Evolutionary conservation across 768 basidiomycete species (phyloP), one percentile per base, ranked within the genome.

Genomic region (Suillus subluteus): DNA sequence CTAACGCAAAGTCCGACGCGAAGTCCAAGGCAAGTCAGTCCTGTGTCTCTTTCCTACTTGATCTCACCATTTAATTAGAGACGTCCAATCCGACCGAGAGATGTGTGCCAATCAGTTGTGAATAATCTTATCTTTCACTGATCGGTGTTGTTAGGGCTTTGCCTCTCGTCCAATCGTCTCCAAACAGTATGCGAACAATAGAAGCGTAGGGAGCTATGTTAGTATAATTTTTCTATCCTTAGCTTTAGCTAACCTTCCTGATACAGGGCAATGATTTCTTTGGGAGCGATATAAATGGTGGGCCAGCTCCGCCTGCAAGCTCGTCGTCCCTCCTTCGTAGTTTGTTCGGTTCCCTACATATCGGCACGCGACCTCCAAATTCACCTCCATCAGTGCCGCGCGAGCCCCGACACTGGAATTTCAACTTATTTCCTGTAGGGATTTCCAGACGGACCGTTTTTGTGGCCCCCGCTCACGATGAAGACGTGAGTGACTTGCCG

Each of bases 151-250:
- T 21, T 46, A 46, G 18, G 8, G 4, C 44, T 21, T 46, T 46
- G 8, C 18, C 18, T 46, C 4, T 3, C 44, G 8, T 11, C 44
- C 21, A 9, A 21, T 9, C 8, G n/a, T 48, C n/a, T 23, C 46
- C n/a, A 23, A 23, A 48, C n/a, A 48, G 46, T 21, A 21, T 9
- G 11, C 66, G 9, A 72, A 72, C 50, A 76, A 82, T 62, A 44
- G 37, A 26, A 40, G 58, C n/a, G 4, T 23, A 1, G 26, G 30
- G 15, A 37, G 35, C 4, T 35, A 65, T 7, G 75, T 48, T 11
- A 23, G 46, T 23, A n/a, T 48, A 12, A 11, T 2, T 4, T 48
- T 48, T 13, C 4, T 2, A 12, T 48, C n/a, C n/a, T 23, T 1
- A 48, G 46, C n/a, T 48, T 4, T 4, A 12, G 3, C n/a, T 4